Percentiles rank a stretch among this genome's conserved stretches.
phyloP scores from a whole-genome alignment of 352 stramenopile genomes.

The Globisporangium cederbergense region DNA sequence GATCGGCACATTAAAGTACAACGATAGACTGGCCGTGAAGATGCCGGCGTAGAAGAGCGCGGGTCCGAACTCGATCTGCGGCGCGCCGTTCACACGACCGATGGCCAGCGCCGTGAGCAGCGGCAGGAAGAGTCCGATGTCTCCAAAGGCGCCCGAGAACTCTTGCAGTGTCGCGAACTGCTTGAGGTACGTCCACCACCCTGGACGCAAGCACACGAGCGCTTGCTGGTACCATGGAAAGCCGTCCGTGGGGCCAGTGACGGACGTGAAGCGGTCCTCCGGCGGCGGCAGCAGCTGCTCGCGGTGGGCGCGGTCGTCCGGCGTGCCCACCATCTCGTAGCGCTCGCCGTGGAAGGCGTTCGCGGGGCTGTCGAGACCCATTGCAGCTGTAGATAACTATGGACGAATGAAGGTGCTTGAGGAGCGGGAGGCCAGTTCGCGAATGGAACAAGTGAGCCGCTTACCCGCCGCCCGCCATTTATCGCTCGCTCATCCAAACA shows the following conservation, averaged over 20 bases:
- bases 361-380: conserved; percentile 18
- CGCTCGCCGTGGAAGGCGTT: conserved; percentile 20
- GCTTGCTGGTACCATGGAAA: conserved; percentile 41
- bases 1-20: conserved; percentile 91
- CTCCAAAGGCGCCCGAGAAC: conserved; percentile 88
- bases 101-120: conserved; percentile 90
- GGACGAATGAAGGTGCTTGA: not conserved
- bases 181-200: conserved; percentile 54
- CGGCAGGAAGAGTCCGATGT: conserved; percentile 92
- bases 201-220: conserved; percentile 54
- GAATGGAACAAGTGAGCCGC: conserved; percentile 7
- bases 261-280: conserved; percentile 29
- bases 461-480: not conserved
- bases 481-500: not conserved
- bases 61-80: conserved; percentile 85
- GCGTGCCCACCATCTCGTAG: conserved; percentile 12
- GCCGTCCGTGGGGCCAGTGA: conserved; percentile 48
- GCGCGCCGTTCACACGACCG: conserved; percentile 53
- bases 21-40: conserved; percentile 83
- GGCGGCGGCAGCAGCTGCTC: conserved; percentile 30
- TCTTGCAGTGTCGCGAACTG: conserved; percentile 77
- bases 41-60: conserved; percentile 91
- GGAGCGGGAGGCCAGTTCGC: not conserved
- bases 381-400: not conserved
- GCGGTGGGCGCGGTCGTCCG: conserved; percentile 12